Base-by-base conservation (phyloP, 371 early-diverging fungal genomes). In the Catenaria anguillulae region DNA sequence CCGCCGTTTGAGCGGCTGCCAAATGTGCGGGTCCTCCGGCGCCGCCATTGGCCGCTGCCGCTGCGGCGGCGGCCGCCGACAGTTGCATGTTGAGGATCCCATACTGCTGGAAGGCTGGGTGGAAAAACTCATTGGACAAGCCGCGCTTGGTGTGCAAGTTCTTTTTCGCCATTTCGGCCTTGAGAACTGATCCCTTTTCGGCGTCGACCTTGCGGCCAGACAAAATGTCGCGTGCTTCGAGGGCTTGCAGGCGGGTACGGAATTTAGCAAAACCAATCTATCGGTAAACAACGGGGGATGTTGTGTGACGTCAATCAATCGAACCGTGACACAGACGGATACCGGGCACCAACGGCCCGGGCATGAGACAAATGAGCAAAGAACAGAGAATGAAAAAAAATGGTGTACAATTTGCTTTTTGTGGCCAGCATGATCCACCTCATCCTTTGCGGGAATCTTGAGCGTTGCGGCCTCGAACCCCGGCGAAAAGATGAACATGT, bases 141-240 rank as follows among this genome's bases (percentile, higher is more conserved):
- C 60, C 60, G 42, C 83, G 74, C 59, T 84, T 86, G 43, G 84
- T 85, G 69, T 87, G 87, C 33, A 93, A 74, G 67, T 93, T 91
- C 75, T 93, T 95, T 72, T 92, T 92, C 48, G 94, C 96, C 85
- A 95, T 85, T 66, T 96, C 96, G 6, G 93, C 93, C 72, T 93
- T 93, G 55, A 96, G 79, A 26, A 89, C 71, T 34, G 82, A 83
- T 31, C 86, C 87, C 34, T 79, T 78, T 63, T 93, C 92, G 23
- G 84, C 82, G 66, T 95, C 94, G 24, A 92, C 82, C 61, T 81
- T 84, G 64, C 90, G 81, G 2, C 94, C 93, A 37, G 79, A 89
- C 58, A 95, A 77, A 24, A 89, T 75, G 62, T 90, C 86, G 40
- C 88, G 78, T 5, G 96, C 96, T 64, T 88, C 84, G 35, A 89